phyloP scores from a whole-genome alignment of 305 asterid species.

The Solanum hybrid region DNA sequence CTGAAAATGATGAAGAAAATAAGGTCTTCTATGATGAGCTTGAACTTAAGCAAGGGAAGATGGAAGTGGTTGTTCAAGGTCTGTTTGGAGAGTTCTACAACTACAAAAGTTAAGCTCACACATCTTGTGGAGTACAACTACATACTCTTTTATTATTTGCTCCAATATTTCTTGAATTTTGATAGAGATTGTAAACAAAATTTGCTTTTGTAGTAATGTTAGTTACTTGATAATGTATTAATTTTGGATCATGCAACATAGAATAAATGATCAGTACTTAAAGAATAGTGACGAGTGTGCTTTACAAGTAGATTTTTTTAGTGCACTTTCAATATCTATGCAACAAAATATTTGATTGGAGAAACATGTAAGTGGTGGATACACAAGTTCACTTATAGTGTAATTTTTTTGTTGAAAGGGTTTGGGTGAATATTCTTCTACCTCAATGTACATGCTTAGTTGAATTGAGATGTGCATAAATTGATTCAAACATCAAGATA shows the following conservation, averaged over 20 bases:
- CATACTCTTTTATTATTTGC: background rate
- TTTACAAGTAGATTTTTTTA: background rate
- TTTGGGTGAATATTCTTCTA: background rate
- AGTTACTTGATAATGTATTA: background rate
- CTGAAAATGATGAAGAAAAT: background rate
- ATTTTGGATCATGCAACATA: background rate
- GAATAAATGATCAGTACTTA: background rate
- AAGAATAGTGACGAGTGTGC: background rate
- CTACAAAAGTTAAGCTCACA: background rate
- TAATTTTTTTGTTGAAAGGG: too few relatives aligned
- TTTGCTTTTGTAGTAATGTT: background rate
- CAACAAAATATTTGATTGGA: background rate
- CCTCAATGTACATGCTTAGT: background rate
- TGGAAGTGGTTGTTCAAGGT: background rate
- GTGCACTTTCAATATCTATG: background rate
- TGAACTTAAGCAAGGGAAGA: background rate
- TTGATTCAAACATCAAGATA: background rate
- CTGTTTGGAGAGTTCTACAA: background rate
- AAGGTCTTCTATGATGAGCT: background rate
- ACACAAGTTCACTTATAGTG: background rate
- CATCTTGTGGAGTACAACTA: background rate
- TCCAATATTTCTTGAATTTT: background rate
- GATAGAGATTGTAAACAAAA: background rate
- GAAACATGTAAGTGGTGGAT: background rate
- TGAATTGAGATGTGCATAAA: background rate